phyloP scores from a whole-genome alignment of 2,329 filamentous ascomycete genomes.

The Ambrosiella cleistominuta region DNA sequence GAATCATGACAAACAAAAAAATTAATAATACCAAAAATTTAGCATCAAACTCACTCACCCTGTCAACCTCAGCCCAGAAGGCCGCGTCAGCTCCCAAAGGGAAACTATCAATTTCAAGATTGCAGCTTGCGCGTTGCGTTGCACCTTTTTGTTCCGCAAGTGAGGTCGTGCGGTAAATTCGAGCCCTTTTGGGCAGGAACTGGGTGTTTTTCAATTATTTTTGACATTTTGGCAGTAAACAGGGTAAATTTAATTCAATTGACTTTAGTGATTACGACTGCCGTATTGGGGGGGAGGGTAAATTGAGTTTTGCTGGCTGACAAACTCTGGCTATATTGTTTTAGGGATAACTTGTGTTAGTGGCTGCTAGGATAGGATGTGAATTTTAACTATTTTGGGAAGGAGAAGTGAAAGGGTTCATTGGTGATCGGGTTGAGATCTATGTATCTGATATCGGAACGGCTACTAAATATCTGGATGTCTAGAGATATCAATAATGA shows the following conservation, averaged over 20 bases:
- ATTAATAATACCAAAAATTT: neutral
- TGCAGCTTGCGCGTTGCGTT: slow-evolving; percentile 3
- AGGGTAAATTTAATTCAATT: neutral
- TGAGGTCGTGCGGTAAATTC: neutral
- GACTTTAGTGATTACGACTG: neutral
- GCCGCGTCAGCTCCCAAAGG: slow-evolving; percentile 1
- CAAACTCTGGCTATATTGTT: neutral
- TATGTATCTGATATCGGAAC: neutral
- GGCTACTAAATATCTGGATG: neutral
- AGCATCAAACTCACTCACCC: neutral
- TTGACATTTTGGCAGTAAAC: neutral
- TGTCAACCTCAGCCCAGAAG: neutral
- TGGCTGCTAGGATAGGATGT: neutral
- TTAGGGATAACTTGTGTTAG: neutral
- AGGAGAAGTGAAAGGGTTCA: neutral
- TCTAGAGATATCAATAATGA: neutral
- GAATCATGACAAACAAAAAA: neutral
- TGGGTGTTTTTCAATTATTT: neutral
- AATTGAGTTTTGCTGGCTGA: neutral
- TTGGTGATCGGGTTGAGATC: neutral
- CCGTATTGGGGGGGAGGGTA: neutral
- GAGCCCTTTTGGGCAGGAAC: neutral
- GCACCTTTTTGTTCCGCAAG: slow-evolving; percentile 2
- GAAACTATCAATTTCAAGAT: slow-evolving; percentile 3
- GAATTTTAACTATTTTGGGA: neutral